phyloP scores from a whole-genome alignment of 2,329 filamentous ascomycete genomes.

The Arthrobotrys sinensis region DNA sequence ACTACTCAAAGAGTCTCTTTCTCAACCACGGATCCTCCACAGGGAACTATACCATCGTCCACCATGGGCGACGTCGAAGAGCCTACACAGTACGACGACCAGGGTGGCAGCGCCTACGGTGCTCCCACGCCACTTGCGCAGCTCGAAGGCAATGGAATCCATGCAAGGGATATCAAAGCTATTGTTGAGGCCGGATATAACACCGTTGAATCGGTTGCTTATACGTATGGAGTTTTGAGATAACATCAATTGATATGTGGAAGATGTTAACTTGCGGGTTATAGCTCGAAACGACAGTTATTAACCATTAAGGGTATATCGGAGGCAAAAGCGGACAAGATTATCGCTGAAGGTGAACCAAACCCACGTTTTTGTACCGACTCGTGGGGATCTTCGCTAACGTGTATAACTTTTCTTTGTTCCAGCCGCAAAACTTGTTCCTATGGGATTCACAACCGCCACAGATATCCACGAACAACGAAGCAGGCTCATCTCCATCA shows the following conservation, averaged over 20 bases:
- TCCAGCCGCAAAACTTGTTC: slow-evolving; percentile 91
- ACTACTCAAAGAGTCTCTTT: slow-evolving; percentile 53
- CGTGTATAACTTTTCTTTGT: slow-evolving; percentile 29
- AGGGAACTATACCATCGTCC: slow-evolving; percentile 47
- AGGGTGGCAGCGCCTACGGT: slow-evolving; percentile 82
- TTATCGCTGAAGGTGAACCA: slow-evolving; percentile 83
- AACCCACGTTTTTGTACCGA: slow-evolving; percentile 11
- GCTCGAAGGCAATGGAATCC: slow-evolving; percentile 75
- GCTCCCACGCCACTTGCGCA: slow-evolving; percentile 91
- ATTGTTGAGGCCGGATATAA: slow-evolving; percentile 93
- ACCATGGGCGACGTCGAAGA: slow-evolving; percentile 69
- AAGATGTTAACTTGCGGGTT: not conserved
- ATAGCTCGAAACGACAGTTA: slow-evolving; percentile 78
- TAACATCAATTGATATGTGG: not conserved
- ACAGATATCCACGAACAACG: slow-evolving; percentile 98
- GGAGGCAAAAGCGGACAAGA: slow-evolving; percentile 93
- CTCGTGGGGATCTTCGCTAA: slow-evolving; percentile 27
- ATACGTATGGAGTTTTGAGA: slow-evolving; percentile 76
- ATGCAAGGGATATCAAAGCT: slow-evolving; percentile 85
- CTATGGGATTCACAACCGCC: slow-evolving; percentile 98
- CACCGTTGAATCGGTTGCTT: slow-evolving; percentile 95
- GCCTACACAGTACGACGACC: slow-evolving; percentile 79
- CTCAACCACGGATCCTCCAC: slow-evolving; percentile 43
- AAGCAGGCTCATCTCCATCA: slow-evolving; percentile 97
- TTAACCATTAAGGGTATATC: slow-evolving; percentile 99